phyloP scores from a whole-genome alignment of 176 grass and related monocot species.

The Zoysia pacifica region DNA sequence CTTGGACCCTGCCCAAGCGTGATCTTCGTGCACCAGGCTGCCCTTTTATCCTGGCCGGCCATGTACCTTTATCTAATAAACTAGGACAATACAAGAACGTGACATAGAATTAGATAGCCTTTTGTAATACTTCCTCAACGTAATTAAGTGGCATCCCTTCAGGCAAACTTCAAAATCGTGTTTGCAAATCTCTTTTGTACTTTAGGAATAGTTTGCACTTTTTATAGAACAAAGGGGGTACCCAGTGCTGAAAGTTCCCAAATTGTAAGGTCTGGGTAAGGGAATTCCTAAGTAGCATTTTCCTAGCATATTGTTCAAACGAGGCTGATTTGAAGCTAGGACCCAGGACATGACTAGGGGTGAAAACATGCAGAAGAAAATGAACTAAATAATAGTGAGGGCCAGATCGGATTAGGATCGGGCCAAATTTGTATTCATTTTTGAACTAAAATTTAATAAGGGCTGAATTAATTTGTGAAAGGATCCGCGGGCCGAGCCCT shows the following conservation, averaged over 20 bases:
- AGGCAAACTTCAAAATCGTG: background rate
- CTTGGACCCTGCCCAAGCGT: too few species aligned
- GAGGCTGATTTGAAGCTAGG: background rate
- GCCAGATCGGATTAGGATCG: too few species aligned
- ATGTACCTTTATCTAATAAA: background rate
- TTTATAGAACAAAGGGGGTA: background rate
- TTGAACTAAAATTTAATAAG: too few species aligned
- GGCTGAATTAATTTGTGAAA: too few species aligned
- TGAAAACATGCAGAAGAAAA: too few species aligned
- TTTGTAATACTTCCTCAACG: background rate
- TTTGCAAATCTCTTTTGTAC: background rate
- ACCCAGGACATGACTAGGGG: background rate
- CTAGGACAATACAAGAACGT: background rate
- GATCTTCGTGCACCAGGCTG: too few species aligned
- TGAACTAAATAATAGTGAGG: too few species aligned
- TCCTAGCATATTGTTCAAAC: background rate
- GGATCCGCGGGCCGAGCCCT: too few species aligned
- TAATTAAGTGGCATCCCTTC: background rate
- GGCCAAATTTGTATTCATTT: too few species aligned
- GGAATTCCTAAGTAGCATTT: background rate
- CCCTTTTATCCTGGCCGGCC: background rate
- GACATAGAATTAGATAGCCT: background rate
- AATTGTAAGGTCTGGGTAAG: background rate
- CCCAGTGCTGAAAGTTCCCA: background rate
- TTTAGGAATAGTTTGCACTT: background rate